Evolutionary conservation across 441 rosid species (phyloP).

Genomic region (Pelargonium myrrhifolium): DNA sequence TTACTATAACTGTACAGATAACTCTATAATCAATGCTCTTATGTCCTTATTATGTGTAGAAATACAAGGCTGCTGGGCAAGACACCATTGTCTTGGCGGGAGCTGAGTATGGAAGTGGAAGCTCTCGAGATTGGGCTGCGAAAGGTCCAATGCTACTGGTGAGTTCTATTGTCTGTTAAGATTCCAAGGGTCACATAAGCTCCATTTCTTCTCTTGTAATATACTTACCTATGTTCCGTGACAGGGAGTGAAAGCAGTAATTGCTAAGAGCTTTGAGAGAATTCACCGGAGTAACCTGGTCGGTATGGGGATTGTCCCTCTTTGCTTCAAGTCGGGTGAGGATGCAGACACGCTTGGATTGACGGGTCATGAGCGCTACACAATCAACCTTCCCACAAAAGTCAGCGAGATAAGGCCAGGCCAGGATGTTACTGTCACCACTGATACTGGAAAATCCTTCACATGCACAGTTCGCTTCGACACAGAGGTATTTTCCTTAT

Average conservation of each 20-base stretch:
- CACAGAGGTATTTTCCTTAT: conserved; percentile 34
- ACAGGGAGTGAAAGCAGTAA: conserved; percentile 55
- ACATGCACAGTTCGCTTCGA: conserved; percentile 42
- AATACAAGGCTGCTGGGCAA: conserved; percentile 44
- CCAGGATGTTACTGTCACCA: conserved; percentile 41
- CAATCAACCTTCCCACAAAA: conserved; percentile 42
- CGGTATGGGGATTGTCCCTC: conserved; percentile 52
- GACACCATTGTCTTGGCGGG: conserved; percentile 53
- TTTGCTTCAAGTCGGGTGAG: conserved; percentile 48
- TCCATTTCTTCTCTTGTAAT: background rate
- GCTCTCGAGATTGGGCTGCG: conserved; percentile 67
- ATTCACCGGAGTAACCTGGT: conserved; percentile 51
- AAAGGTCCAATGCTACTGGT: conserved; percentile 62
- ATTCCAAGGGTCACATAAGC: background rate
- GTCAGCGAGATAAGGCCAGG: conserved; percentile 45
- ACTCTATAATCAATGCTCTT: background rate
- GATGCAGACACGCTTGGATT: conserved; percentile 41
- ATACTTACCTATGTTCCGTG: background rate
- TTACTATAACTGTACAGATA: too few species aligned
- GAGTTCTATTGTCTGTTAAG: background rate
- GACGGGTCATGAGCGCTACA: conserved; percentile 46
- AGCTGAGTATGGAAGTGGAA: conserved; percentile 62
- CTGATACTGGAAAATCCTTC: conserved; percentile 44
- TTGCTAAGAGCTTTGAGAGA: conserved; percentile 57
- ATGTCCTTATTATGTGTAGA: conserved; percentile 25